Base-by-base conservation (phyloP, 2,329 filamentous ascomycete genomes). In the Westerdykella ornata region DNA sequence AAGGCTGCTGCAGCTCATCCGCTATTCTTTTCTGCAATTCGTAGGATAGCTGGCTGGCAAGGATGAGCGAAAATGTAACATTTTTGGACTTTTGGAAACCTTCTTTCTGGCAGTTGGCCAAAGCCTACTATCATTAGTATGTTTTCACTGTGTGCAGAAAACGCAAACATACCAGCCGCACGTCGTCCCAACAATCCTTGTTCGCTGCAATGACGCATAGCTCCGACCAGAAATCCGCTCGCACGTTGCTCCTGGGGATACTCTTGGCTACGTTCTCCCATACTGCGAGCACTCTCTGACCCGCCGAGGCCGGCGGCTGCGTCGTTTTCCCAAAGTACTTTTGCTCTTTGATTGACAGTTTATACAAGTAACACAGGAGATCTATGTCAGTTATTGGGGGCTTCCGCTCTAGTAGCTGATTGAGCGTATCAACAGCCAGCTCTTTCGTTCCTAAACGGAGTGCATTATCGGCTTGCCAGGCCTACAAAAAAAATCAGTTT, bases 171-270 rank as follows among this genome's bases (percentile, higher is more conserved):
- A 65, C 62, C 29, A 46, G 48, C 30, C 57, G 55, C 22, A 56
- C 61, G 48, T 65, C 60, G 29, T 63, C 60, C 62, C 62, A 65
- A 38, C 55, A 62, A 31, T 55, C 53, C 33, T 56, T 53, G 14
- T 47, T 45, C 47, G 60, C 53, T n/a, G 62, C 57, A 33, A 38
- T 45, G 13, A 45, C 44, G 17, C 59, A 62, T 11, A 63, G 42
- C 5, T 39, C 37, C 29, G 58, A 54, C 59, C 58, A 63, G 4
- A 61, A 20, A 3, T 55, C 48, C 31, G 53, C 43, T 29, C 56
- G 54, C 18, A 51, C 56, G 38, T 49, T 51, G 26, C 49, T 52
- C 9, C 41, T 56, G 15, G 38, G 17, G 22, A 58, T 46, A n/a
- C 44, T 38, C 35, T 57, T 59, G 20, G 57, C 57, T 18, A 57